Conservation (phyloP, 2,329 filamentous ascomycete species). For the Cytospora chrysosperma region DNA sequence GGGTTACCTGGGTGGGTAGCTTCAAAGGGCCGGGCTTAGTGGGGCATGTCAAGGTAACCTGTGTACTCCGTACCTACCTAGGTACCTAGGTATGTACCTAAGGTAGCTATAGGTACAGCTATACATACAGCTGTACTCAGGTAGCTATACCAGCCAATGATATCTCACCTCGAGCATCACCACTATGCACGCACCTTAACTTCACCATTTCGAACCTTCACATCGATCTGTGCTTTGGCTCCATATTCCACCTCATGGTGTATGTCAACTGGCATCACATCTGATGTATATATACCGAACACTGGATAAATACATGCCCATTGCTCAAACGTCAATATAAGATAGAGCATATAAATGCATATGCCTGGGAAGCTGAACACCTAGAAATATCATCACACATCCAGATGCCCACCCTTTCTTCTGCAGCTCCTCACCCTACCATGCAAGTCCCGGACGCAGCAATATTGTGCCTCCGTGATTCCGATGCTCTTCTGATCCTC, state of each 20-base stretch:
- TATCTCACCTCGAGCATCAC: background rate
- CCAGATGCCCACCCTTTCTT: background rate
- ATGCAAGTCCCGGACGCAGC: background rate
- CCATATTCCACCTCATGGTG: background rate
- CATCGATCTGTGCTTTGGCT: too few relatives aligned
- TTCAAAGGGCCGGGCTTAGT: too few relatives aligned
- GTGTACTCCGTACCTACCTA: background rate
- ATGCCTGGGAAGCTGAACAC: background rate
- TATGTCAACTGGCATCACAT: too few relatives aligned
- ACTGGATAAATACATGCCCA: too few relatives aligned
- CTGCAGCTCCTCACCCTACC: background rate
- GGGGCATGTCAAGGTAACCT: background rate
- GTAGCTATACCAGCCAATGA: slow-evolving; percentile 6
- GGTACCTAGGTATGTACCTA: background rate
- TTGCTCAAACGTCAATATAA: background rate
- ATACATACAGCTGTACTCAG: too few relatives aligned
- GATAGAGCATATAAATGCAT: background rate
- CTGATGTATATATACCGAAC: background rate
- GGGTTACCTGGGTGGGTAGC: too few relatives aligned
- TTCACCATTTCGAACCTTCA: too few relatives aligned
- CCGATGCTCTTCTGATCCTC: background rate
- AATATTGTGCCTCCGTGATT: too few relatives aligned
- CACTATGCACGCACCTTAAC: too few relatives aligned
- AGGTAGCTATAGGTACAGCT: too few relatives aligned
- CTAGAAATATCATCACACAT: background rate